Percentiles rank a stretch among this genome's conserved stretches.
phyloP scores from a whole-genome alignment of 768 basidiomycete species.

The Leccinum incarnatum region DNA sequence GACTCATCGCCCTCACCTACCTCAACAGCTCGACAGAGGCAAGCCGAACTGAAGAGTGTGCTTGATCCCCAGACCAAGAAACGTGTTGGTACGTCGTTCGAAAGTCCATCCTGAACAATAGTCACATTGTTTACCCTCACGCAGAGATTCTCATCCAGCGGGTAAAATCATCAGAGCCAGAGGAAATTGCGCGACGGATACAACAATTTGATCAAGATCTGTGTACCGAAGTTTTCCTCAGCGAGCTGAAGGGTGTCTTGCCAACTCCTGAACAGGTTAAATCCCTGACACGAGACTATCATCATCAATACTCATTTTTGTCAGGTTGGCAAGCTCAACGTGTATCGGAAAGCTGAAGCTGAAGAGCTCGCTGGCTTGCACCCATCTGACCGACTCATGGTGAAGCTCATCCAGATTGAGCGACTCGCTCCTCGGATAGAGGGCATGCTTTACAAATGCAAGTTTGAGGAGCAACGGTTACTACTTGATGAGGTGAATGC shows the following conservation, averaged over 20 bases:
- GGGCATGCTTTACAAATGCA: constrained; percentile 91
- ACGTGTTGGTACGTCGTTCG: constrained; percentile 70
- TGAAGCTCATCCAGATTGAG: constrained; percentile 92
- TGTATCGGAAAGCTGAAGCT: constrained; percentile 81
- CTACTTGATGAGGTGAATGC: constrained; percentile 73
- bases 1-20: constrained; percentile 10
- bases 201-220: constrained; percentile 83
- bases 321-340: constrained; percentile 84
- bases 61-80: constrained; percentile 91
- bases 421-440: constrained; percentile 84
- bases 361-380: constrained; percentile 89
- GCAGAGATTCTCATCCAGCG: constrained; percentile 91
- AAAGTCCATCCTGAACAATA: background rate
- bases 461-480: constrained; percentile 82
- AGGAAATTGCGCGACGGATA: constrained; percentile 82
- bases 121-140: background rate
- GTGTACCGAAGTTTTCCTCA: constrained; percentile 86
- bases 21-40: constrained; percentile 68
- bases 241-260: constrained; percentile 81
- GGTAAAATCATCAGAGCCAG: constrained; percentile 77
- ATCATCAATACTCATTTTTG: background rate
- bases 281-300: background rate
- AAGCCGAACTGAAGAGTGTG: constrained; percentile 88
- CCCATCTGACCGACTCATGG: constrained; percentile 94
- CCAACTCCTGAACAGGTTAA: constrained; percentile 88